Evolutionary conservation across 805 yeast genomes (phyloP).

Genomic region (Hanseniaspora jakobsenii): DNA sequence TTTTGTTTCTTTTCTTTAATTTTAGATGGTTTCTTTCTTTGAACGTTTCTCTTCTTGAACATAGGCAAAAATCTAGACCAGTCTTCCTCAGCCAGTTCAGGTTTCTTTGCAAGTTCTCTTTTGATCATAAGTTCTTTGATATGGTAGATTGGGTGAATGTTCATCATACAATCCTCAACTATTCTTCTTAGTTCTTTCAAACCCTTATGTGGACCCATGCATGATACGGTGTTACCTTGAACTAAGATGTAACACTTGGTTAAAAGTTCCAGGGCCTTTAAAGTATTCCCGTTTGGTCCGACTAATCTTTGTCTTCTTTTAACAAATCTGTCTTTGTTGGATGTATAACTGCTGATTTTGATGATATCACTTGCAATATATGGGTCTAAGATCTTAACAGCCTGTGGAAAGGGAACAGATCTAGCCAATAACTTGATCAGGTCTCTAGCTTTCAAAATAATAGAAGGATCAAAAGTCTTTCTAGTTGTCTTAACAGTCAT

Average conservation of each 20-base stretch:
- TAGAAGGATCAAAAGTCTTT: slow-evolving; percentile 90
- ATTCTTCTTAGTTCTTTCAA: slow-evolving; percentile 83
- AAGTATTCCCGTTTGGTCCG: slow-evolving; percentile 94
- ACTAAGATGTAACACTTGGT: slow-evolving; percentile 94
- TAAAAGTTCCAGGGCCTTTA: slow-evolving; percentile 85
- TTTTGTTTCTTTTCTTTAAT: slow-evolving; percentile 34
- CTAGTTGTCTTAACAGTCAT: slow-evolving; percentile 95
- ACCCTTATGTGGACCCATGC: slow-evolving; percentile 93
- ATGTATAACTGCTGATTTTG: slow-evolving; percentile 79
- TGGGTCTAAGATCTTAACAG: slow-evolving; percentile 79
- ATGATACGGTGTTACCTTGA: slow-evolving; percentile 94
- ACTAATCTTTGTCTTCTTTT: slow-evolving; percentile 92
- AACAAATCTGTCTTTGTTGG: slow-evolving; percentile 85
- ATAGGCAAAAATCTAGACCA: slow-evolving; percentile 95
- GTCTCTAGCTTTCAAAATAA: slow-evolving; percentile 87
- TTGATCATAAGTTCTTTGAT: slow-evolving; percentile 96
- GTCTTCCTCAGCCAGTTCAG: slow-evolving; percentile 89
- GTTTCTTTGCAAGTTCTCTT: slow-evolving; percentile 86
- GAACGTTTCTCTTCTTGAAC: slow-evolving; percentile 92
- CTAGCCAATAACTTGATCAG: slow-evolving; percentile 85
- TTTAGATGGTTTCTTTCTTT: slow-evolving; percentile 76
- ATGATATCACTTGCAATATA: slow-evolving; percentile 93
- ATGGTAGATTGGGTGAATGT: slow-evolving; percentile 94
- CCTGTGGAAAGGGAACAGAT: slow-evolving; percentile 95
- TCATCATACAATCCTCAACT: slow-evolving; percentile 95